Conservation (phyloP, 1,284 basidiomycete species). For the Lignosus rhinocerotis region DNA sequence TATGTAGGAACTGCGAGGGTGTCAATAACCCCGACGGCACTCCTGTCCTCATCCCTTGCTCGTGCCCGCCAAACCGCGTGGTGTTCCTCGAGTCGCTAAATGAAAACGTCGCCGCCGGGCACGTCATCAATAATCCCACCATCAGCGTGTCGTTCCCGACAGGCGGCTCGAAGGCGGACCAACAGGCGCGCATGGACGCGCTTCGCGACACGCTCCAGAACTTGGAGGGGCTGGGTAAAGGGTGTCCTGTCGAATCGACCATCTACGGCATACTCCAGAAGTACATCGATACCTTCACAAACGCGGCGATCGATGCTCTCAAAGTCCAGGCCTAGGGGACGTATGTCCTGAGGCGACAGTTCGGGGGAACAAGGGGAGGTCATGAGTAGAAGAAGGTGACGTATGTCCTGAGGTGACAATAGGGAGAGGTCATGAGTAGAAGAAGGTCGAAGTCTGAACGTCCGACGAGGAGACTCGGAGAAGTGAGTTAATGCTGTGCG, state of each 20-base stretch:
- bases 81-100: conserved; percentile 35
- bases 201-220: conserved; percentile 40
- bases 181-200: conserved; percentile 37
- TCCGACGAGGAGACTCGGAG: too few species aligned
- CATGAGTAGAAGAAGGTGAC: too few species aligned
- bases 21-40: conserved; percentile 26
- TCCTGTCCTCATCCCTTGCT: conserved; percentile 35
- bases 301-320: too few species aligned
- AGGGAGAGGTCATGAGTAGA: too few species aligned
- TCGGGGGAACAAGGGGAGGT: too few species aligned
- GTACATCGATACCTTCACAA: not conserved
- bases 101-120: conserved; percentile 37
- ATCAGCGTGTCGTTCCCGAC: conserved; percentile 39
- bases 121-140: conserved; percentile 39
- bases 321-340: too few species aligned
- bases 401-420: too few species aligned
- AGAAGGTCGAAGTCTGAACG: too few species aligned
- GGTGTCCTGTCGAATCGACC: conserved; percentile 11
- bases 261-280: not conserved
- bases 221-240: conserved; percentile 38
- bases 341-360: too few species aligned
- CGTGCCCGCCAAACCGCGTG: conserved; percentile 38
- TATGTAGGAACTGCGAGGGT: conserved; percentile 12
- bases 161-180: conserved; percentile 32
- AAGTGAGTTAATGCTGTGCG: too few species aligned